Evolutionary conservation across 2,329 filamentous ascomycete species (phyloP), one percentile per base, ranked within the genome.

Genomic region (Hansfordia pulvinata): DNA sequence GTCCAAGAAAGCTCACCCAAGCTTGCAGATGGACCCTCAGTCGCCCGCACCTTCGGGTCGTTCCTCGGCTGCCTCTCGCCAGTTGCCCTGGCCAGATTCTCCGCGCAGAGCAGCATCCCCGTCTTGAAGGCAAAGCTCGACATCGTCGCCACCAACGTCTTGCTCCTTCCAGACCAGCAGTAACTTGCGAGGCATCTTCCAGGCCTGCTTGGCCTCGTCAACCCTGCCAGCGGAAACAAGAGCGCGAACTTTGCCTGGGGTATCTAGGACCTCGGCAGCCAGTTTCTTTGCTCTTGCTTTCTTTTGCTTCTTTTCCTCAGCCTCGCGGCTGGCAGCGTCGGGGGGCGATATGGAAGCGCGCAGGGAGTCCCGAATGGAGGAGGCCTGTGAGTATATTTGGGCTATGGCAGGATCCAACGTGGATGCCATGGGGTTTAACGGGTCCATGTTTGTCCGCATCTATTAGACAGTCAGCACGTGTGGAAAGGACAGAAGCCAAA

Each of bases 371-470:
- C 62, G 58, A 40, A 75, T 75, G 20, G 57, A 53, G 3, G 54
- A 60, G 6, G 69, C 68, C 41, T 69, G 62, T 18, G 64, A 64
- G 40, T 81, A 82, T 38, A 88, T 84, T 35, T 81, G 75, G 3
- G 69, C 67, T 26, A 88, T 79, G 19, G 79, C 79, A 3, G 75
- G 73, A 36, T 78, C 72, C 17, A 86, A 62, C 0, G 76, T 83
- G 23, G 72, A 74, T 3, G 76, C 78, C 50, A 79, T 74, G 2
- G 79, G 77, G 32, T 77, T 78, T 24, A 85, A 48, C 4, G 78
- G 79, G 41, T 85, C 80, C 79, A 88, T 86, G 36, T 76, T 83
- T 17, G 70, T 65, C 31, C 81, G 65, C 81, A 90, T 86, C 61
- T 74, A 34, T 10, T 7, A 17, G 4, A 30, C 15, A 32, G 19